Evolutionary conservation across 257 asterid genomes (phyloP), one percentile per base, ranked within the genome.

Genomic region (Nicotiana attenuata): DNA sequence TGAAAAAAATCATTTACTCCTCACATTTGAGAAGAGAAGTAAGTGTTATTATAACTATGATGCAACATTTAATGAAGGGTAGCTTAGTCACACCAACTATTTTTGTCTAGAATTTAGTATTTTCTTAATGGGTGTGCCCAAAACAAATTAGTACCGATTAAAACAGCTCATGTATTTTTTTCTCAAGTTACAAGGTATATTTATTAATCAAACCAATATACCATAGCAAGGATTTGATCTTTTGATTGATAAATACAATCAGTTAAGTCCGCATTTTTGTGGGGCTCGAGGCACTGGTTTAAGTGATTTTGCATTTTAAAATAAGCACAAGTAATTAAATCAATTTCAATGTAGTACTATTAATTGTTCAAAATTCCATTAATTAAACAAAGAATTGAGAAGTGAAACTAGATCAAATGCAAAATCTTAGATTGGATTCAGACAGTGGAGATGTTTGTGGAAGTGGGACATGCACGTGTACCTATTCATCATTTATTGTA

Each of bases 371-470:
- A 52, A 14, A 52, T 52, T 52, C n/a, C n/a, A n/a, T n/a, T n/a
- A n/a, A n/a, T n/a, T n/a, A 11, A 53, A 47, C 10, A 16, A 5
- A 31, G 35, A 31, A 31, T 31, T 31, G 35, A 4, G 35, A 53
- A 53, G 15, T 60, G 16, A 60, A 60, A 60, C 16, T 22, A 63
- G 35, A 22, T 63, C 33, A 63, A 63, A 63, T 24, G 35, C 19
- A 59, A 59, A 22, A 60, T 60, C 29, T 60, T 69, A 16, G 9
- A 50, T 69, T 75, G 10, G 63, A 41, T 73, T 45, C 63, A 73
- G 79, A 9, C 31, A 56, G n/a, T 35, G 26, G 60, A 57, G 60
- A 71, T 45, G 78, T 71, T 71, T 35, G 78, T 45, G 78, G 78
- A 45, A 59, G 78, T 71, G 24, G 33, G 57, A 71, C 33, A 69